phyloP scores from a whole-genome alignment of 2,329 filamentous ascomycete species.

The Diaporthe longicolla region DNA sequence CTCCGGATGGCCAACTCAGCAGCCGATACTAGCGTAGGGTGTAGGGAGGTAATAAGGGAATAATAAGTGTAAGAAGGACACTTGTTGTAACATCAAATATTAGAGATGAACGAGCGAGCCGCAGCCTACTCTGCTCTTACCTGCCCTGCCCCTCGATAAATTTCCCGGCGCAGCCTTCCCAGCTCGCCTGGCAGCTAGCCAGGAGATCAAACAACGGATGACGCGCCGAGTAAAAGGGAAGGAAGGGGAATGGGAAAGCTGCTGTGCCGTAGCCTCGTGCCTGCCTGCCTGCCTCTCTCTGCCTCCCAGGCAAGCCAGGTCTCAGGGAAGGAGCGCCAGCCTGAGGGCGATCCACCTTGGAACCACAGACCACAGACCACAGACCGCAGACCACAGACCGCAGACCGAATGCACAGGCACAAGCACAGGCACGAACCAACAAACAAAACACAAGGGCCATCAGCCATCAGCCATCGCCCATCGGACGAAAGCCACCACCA shows the following conservation, averaged over 20 bases:
- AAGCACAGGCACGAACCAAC: conserved; percentile 18
- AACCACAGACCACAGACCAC: not conserved
- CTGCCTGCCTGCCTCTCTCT: not conserved
- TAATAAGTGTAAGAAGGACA: not conserved
- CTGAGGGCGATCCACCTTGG: not conserved
- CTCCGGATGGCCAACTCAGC: conserved; percentile 18
- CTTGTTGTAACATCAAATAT: not conserved
- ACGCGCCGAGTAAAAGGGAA: not conserved
- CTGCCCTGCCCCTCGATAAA: not conserved
- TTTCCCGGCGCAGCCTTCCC: conserved; percentile 5
- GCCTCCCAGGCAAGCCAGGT: no score
- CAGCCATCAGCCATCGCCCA: conserved; percentile 6
- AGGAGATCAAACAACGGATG: conserved; percentile 33
- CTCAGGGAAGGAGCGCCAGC: not conserved
- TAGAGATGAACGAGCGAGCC: not conserved
- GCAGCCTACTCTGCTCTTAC: no score
- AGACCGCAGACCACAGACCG: conserved; percentile 8
- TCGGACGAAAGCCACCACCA: conserved; percentile 20
- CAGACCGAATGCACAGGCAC: conserved; percentile 19
- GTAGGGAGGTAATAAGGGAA: not conserved
- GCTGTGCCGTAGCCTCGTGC: not conserved
- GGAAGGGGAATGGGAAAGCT: not conserved
- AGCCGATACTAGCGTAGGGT: not conserved
- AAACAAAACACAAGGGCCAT: conserved; percentile 25
- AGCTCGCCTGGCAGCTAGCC: conserved; percentile 13